Base-by-base conservation (phyloP, 2,329 filamentous ascomycete species). In the Ophiosphaerella herpotricha region DNA sequence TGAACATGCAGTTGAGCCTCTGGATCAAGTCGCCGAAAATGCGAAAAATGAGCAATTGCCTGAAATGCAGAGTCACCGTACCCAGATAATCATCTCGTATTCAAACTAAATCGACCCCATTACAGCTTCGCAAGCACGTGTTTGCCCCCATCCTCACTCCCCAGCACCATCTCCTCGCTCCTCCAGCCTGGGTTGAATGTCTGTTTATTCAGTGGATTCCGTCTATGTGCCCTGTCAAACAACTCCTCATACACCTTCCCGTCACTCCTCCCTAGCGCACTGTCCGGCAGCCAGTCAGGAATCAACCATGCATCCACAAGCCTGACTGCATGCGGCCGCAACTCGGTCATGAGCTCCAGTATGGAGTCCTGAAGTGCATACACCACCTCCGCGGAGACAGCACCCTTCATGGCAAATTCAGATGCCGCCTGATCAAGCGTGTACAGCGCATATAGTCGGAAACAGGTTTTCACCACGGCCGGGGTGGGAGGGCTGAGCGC, bases 211-310 rank as follows among this genome's bases (percentile, higher is more conserved):
- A 82, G 52, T 8, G 80, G 80, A 62, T 82, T 82, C 55, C 76
- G 61, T 39, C 76, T 66, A 69, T 82, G 79, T 4, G 80, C 80
- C 44, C 76, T 71, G 47, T 81, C 73, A 52, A 76, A 82, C 36
- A 82, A 60, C 47, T 81, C 77, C 58, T 82, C 80, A 55, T 82
- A 82, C 6, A 82, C 79, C 43, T 74, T 77, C 2, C 80, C 80
- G 60, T 82, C 80, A 48, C 73, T 77, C 37, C 79, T 67, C 0
- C 80, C 80, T 34, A 82, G 61, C 5, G 80, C 77, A 61, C 78
- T 81, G 43, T 82, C 75, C 0, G 82, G 71, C 43, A 82, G 54
- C 54, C 76, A 83, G 59, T 82, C 80, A 1, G 80, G 80, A 32
- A 82, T 75, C 43, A 73, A 74, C 80, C 80, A 83, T 1, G 77